Evolutionary conservation across 306 rosid genomes (phyloP), one percentile per base, ranked within the genome.

Genomic region (Leucaena leucocephala): DNA sequence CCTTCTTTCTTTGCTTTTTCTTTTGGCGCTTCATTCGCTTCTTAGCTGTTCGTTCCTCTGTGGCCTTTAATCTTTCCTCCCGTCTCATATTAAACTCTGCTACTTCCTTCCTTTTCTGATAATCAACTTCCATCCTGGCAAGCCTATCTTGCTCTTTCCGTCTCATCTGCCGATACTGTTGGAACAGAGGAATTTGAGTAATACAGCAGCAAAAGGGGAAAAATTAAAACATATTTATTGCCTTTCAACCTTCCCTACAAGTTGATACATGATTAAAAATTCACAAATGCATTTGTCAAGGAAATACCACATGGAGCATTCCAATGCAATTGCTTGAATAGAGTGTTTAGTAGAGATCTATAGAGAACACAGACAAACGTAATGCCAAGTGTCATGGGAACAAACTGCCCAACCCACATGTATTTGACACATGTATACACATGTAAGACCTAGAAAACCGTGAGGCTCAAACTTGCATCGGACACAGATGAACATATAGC

Each of bases 71-170:
- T 81, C 96, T 84, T 78, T 95, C 98, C 84, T 91, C 98, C 84
- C 98, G 91, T 79, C 96, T 87, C 91, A 91, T 69, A 34, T 38
- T 79, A 84, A 89, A 95, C 81, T 93, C 98, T 0, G 94, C 94
- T 68, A 62, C 10, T 85, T 90, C 98, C 74, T 95, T 95, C 84
- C 97, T 88, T 81, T 66, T 84, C 76, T 90, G 92, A 80, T 91
- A 92, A 84, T 95, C 98, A 7, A 70, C 89, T 16, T 95, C 98
- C 98, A 95, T 91, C 86, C 98, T 90, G 57, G 97, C 84, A 75
- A 95, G 89, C 77, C 97, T 88, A 69, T 95, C 98, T 85, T 95
- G 98, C 85, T 95, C 98, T 87, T 84, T 95, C 73, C 98, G 92
- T 84, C 98, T 88, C 98, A 86, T 95, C 72, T 95, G 98, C 55